These are phyloP conservation scores for Reutealis trisperma DNA, from an alignment of 345 rosid species.

Conservation along the genomic window DNA sequence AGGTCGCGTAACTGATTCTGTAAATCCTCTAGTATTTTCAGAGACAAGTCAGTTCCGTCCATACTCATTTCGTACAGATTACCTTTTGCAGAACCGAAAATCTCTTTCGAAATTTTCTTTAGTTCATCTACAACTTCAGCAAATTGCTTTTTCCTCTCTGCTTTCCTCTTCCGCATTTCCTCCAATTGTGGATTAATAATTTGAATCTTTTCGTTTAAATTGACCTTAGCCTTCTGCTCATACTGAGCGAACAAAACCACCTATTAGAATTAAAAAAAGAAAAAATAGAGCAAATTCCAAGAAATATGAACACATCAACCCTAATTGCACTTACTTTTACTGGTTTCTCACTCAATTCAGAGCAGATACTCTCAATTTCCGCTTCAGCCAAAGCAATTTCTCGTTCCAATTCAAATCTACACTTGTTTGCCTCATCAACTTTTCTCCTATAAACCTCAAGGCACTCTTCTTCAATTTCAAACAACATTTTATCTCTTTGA, in stretches of 20 bases:
- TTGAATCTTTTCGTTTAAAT: constrained; percentile 51
- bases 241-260: neutral
- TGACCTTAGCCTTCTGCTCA: constrained; percentile 5
- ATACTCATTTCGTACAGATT: constrained; percentile 27
- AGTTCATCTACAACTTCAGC: constrained; percentile 47
- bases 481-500: constrained; percentile 47
- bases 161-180: constrained; percentile 45
- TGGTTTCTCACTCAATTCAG: constrained; percentile 48
- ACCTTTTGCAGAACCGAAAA: constrained; percentile 38
- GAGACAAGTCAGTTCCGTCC: constrained; percentile 65
- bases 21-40: constrained; percentile 77
- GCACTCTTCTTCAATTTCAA: constrained; percentile 57
- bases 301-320: neutral
- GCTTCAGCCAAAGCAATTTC: constrained; percentile 45
- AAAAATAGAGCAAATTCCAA: too few relatives aligned
- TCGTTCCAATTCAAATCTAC: constrained; percentile 44
- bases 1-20: constrained; percentile 60
- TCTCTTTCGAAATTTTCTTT: constrained; percentile 48
- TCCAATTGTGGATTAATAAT: constrained; percentile 43
- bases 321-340: constrained; percentile 34
- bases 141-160: constrained; percentile 48
- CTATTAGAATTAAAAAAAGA: neutral
- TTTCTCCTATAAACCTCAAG: constrained; percentile 51
- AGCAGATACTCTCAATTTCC: constrained; percentile 52
- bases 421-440: constrained; percentile 47